phyloP scores from a whole-genome alignment of 805 yeast genomes.

The Saccharomyces eubayanus region DNA sequence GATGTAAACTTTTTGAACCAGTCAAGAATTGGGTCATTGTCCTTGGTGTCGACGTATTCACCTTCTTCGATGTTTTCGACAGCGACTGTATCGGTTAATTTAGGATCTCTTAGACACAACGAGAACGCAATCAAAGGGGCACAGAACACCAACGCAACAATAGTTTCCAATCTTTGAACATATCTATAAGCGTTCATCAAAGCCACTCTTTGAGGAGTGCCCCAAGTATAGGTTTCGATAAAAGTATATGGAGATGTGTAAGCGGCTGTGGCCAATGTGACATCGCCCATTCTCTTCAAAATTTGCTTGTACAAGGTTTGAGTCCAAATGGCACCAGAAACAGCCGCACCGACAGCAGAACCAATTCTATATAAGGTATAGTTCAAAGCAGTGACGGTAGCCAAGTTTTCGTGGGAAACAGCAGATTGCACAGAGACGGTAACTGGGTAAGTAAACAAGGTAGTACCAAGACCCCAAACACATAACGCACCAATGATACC shows the following conservation, averaged over 20 bases:
- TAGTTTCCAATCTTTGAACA: constrained; percentile 50
- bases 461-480: constrained; percentile 63
- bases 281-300: constrained; percentile 30
- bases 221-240: constrained; percentile 46
- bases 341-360: constrained; percentile 51
- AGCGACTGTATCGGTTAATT: constrained; percentile 20
- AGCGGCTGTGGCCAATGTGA: constrained; percentile 37
- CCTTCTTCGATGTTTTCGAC: constrained; percentile 24
- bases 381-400: constrained; percentile 51
- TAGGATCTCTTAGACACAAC: constrained; percentile 22
- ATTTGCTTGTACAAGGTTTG: constrained; percentile 44
- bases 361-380: constrained; percentile 57
- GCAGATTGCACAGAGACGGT: constrained; percentile 55
- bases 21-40: constrained; percentile 17
- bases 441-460: constrained; percentile 57
- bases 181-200: constrained; percentile 51
- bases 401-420: constrained; percentile 60
- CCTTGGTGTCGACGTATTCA: constrained; percentile 13
- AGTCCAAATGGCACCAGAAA: constrained; percentile 70
- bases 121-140: constrained; percentile 22
- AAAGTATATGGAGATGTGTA: constrained; percentile 49
- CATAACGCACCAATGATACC: constrained; percentile 63
- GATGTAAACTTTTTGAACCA: constrained; percentile 8
- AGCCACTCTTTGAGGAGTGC: constrained; percentile 50
- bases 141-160: constrained; percentile 31